phyloP scores from a whole-genome alignment of 306 rosid genomes.

The Casuarina cunninghamiana region DNA sequence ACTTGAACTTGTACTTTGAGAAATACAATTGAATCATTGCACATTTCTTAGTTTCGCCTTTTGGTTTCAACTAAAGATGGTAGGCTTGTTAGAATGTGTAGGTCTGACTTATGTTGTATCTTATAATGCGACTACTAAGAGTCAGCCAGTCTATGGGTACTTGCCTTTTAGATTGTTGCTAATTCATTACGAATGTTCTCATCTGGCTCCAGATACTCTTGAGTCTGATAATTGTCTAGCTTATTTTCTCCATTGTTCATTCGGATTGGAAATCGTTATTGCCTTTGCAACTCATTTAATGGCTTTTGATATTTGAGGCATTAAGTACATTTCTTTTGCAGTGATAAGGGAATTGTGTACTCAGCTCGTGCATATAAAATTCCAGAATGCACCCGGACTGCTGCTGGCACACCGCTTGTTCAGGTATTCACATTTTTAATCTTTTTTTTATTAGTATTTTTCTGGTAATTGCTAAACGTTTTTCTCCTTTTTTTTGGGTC shows the following conservation, averaged over 20 bases:
- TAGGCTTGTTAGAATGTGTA: no score
- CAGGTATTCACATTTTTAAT: constrained; percentile 50
- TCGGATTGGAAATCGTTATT: not conserved
- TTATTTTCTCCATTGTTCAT: not conserved
- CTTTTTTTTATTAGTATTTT: constrained; percentile 2
- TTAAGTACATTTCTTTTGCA: constrained; percentile 32
- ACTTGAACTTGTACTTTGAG: no score
- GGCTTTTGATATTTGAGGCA: constrained; percentile 11
- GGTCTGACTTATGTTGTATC: no score
- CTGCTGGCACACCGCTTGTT: constrained; percentile 90
- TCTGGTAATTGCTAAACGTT: not conserved
- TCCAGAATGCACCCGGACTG: constrained; percentile 87
- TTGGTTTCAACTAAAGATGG: no score
- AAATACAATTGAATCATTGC: no score
- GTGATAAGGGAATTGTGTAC: constrained; percentile 94
- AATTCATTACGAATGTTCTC: not conserved
- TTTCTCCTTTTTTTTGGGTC: constrained; percentile 23
- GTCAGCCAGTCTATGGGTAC: not conserved
- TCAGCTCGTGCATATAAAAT: constrained; percentile 94
- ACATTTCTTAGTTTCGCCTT: no score
- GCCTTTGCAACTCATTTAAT: constrained; percentile 18
- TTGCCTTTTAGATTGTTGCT: not conserved
- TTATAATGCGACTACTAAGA: no score
- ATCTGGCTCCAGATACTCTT: not conserved
- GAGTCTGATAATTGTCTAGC: not conserved